Base-by-base conservation (phyloP, 208 protist species). In the Porcisia deanei region DNA sequence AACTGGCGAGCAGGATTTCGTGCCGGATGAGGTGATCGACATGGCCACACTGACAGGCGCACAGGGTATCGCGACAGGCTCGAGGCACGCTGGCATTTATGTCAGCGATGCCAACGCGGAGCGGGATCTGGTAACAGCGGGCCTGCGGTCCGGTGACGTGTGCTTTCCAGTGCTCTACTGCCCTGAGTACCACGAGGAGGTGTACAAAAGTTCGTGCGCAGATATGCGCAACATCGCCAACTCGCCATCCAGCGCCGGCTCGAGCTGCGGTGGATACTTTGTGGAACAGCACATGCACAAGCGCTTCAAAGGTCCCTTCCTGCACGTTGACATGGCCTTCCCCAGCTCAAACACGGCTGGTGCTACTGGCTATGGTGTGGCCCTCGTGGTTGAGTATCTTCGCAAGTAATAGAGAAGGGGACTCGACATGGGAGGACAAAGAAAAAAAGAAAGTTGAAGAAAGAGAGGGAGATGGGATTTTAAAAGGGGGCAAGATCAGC, bases 1-100 rank as follows among this genome's bases (percentile, higher is more conserved):
- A 39, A 89, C 85, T 1, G 65, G 83, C 68, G 86, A 87, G 41
- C 82, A 92, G 54, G 67, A 87, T 66, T 91, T 96, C n/a, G 81
- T 85, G 37, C 93, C 95, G 14, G 83, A 91, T 73, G 71, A 89
- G 68, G 14, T 98, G 55, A 83, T 98, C 60, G 87, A 97, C 79
- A 95, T 97, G 86, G 95, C 95, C 18, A 98, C 95, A 22, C 85
- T 98, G 59, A 98, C 95, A 22, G 95, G 95, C 63, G 92, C 94
- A n/a, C 94, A 97, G 80, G 88, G 88, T 45, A 85, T 96, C 60
- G 88, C 94, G 20, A 96, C 92, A 5, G 94, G 94, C 47, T 78
- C 80, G 73, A 81, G 84, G 64, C 90, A 95, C 75, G 92, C 91
- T n/a, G 92, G 86, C 34, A 76, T 97, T 18, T 95, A 87, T 80